These are phyloP conservation scores for Saccharomycopsis hybrid DNA, from an alignment of 1,139 yeast species.

Conservation along the genomic window DNA sequence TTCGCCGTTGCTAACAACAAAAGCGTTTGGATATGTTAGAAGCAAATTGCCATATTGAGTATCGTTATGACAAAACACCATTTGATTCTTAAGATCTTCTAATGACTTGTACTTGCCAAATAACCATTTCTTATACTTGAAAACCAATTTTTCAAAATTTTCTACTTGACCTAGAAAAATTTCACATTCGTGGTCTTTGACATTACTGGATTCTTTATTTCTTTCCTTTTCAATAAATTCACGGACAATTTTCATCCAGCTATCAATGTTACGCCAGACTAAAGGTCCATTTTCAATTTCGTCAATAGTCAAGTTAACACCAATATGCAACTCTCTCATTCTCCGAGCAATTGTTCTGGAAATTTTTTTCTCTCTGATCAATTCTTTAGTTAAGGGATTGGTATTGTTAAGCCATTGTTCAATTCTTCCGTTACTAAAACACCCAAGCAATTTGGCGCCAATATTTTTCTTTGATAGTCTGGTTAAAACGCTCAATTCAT, in stretches of 20 bases:
- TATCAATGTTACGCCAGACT: constrained; percentile 62
- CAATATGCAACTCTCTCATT: constrained; percentile 89
- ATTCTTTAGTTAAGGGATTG: constrained; percentile 62
- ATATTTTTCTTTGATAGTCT: constrained; percentile 71
- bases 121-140: constrained; percentile 58
- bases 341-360: constrained; percentile 88
- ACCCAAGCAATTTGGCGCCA: constrained; percentile 86
- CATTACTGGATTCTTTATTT: constrained; percentile 24
- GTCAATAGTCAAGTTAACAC: constrained; percentile 53
- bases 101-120: constrained; percentile 37
- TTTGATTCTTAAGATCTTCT: constrained; percentile 37
- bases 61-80: constrained; percentile 89
- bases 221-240: constrained; percentile 29
- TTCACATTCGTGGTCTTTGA: constrained; percentile 34
- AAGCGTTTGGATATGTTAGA: constrained; percentile 34
- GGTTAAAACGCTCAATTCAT: constrained; percentile 65
- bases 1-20: constrained; percentile 31
- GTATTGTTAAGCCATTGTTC: constrained; percentile 87
- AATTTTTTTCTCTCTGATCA: constrained; percentile 68
- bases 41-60: constrained; percentile 91
- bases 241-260: constrained; percentile 64
- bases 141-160: constrained; percentile 42
- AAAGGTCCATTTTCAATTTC: constrained; percentile 56
- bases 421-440: constrained; percentile 83
- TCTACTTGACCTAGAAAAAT: constrained; percentile 45